Base-by-base conservation (phyloP, 306 rosid species). In the Inga oerstediana region DNA sequence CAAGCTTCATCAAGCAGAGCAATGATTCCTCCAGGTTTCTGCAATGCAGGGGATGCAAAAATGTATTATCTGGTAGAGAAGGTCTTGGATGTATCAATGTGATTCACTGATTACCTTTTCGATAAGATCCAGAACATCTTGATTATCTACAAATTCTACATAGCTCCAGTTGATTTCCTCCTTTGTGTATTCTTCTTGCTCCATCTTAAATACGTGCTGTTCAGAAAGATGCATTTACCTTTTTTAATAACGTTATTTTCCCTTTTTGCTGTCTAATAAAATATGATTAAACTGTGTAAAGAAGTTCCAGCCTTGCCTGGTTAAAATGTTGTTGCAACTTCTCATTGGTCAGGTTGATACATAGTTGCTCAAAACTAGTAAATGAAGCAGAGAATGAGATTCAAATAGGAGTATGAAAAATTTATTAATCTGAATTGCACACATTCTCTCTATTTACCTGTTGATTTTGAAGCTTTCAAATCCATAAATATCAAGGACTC, bases 1-100 rank as follows among this genome's bases (percentile, higher is more conserved):
- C 98, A 93, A 76, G 98, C 98, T 88, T 93, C 98, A 84, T 93
- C 98, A 65, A 93, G 98, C 85, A 93, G 98, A 69, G 98, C 98
- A 66, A 93, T 88, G 79, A 93, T 93, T 59, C 98, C 98, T 15
- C 98, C 98, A 14, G 98, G 98, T 89, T 93, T 93, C 98, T 93
- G 94, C 92, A 89, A 89, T 41, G 75, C 27, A 79, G 66, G 27
- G 74, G 12, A 64, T 44, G 81, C 9, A 72, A 81, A 64, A 81
- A 64, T 58, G 39, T 44, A 51, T 80, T 16, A 76, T 78, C 76
- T 13, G 45, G 52, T 81, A 56, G 49, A 69, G 52, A 79, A 81
- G 77, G n/a, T 76, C 56, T 32, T 51, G 35, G 41, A 69, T 77
- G 7, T 7, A 72, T 37, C 68, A 72, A 41, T 79, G 72, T 37